Conservation (phyloP, 805 yeast genomes). For the Lipomyces yamadae region DNA sequence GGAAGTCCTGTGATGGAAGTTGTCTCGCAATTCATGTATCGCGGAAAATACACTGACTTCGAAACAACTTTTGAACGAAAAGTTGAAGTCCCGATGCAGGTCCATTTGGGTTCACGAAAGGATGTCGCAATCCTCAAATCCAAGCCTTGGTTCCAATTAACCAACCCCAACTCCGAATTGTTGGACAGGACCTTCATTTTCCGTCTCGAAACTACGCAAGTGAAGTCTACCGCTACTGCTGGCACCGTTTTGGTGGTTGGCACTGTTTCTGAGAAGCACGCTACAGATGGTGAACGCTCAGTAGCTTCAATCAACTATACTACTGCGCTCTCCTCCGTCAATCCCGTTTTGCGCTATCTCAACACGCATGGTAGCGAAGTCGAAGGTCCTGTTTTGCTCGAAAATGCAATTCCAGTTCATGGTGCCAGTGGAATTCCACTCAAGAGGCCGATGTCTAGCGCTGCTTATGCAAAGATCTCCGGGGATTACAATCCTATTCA, state of each 20-base stretch:
- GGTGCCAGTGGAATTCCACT: constrained; percentile 51
- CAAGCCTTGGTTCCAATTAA: constrained; percentile 96
- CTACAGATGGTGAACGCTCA: constrained; percentile 85
- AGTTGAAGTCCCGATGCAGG: constrained; percentile 84
- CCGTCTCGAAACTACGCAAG: constrained; percentile 85
- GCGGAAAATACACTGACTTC: constrained; percentile 87
- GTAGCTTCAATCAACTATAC: constrained; percentile 83
- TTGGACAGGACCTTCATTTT: constrained; percentile 81
- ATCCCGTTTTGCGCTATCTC: constrained; percentile 94
- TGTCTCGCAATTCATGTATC: constrained; percentile 91
- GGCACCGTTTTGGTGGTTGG: constrained; percentile 82
- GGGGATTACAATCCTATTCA: constrained; percentile 99
- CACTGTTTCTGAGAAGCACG: constrained; percentile 81
- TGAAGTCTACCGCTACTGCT: constrained; percentile 74
- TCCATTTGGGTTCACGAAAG: constrained; percentile 71
- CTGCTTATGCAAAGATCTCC: constrained; percentile 94
- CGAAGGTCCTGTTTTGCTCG: constrained; percentile 91
- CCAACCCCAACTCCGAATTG: constrained; percentile 64
- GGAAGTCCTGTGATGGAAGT: constrained; percentile 88
- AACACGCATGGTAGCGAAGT: constrained; percentile 88
- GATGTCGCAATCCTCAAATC: constrained; percentile 92
- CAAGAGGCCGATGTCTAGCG: constrained; percentile 89
- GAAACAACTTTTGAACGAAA: constrained; percentile 90
- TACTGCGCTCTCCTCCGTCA: constrained; percentile 93
- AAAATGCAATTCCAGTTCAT: constrained; percentile 83